phyloP scores from a whole-genome alignment of 805 yeast genomes.

The Saturnispora sanitii region DNA sequence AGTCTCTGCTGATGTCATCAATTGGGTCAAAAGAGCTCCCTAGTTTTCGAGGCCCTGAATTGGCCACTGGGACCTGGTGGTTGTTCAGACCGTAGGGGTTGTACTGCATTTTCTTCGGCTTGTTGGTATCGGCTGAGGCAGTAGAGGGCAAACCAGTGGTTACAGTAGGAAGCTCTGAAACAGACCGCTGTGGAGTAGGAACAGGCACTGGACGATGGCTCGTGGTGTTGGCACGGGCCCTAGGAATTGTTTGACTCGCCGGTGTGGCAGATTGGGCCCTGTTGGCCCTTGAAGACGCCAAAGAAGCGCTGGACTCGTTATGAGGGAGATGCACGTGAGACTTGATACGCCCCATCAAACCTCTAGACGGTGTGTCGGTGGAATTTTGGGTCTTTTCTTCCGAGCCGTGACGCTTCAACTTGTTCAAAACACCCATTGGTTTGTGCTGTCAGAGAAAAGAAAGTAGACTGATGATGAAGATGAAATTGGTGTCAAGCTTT shows the following conservation, averaged over 20 bases:
- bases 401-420: constrained; percentile 1
- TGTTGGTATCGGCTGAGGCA: constrained; percentile 16
- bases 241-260: background rate
- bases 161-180: constrained; percentile 6
- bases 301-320: background rate
- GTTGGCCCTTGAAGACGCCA: background rate
- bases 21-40: constrained; percentile 7
- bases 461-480: too few species aligned
- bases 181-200: constrained; percentile 1
- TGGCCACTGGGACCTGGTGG: background rate
- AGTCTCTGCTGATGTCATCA: constrained; percentile 35
- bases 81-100: constrained; percentile 50
- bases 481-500: background rate
- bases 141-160: constrained; percentile 25
- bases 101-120: constrained; percentile 37
- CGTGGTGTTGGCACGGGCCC: background rate
- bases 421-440: constrained; percentile 7
- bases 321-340: constrained; percentile 4
- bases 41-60: background rate
- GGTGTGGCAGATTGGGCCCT: background rate
- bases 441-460: background rate
- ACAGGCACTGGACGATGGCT: background rate
- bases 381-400: background rate
- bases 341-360: background rate
- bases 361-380: background rate